These are phyloP conservation scores for Amoebophrya sp. DNA, from an alignment of 169 alveolate genomes.

Conservation along the genomic window DNA sequence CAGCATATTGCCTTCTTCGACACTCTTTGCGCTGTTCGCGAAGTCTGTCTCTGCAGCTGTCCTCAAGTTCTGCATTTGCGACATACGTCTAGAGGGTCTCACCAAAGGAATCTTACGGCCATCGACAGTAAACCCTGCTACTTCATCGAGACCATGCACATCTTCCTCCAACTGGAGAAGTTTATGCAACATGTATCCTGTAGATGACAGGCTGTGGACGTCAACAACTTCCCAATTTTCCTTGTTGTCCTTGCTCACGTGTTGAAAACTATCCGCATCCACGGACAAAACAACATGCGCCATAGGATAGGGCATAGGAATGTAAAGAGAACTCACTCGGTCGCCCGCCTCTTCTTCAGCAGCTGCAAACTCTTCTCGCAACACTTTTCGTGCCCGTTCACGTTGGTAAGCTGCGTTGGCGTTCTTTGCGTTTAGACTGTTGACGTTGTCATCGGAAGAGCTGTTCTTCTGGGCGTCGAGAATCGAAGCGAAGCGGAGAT, in stretches of 20 bases:
- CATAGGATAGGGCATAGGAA: not conserved
- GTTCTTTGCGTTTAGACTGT: not conserved
- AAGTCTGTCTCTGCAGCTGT: no score
- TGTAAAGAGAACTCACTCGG: not conserved
- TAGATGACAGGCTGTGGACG: no score
- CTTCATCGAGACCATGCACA: no score
- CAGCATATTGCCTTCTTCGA: not conserved
- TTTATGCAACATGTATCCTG: no score
- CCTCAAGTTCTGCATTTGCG: no score
- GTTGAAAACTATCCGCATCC: not conserved
- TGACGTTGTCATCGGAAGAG: no score
- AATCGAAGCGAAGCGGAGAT: not conserved
- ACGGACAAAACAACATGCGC: not conserved
- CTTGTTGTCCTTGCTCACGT: not conserved
- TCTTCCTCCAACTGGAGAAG: no score
- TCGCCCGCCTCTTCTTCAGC: not conserved
- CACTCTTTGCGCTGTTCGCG: no score
- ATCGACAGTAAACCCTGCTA: no score
- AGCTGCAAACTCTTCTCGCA: not conserved
- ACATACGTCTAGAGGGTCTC: no score
- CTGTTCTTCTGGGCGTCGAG: no score
- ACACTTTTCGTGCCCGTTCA: not conserved
- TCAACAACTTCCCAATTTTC: not conserved
- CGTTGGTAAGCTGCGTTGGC: not conserved
- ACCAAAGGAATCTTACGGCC: no score